Evolutionary conservation across 768 basidiomycete species (phyloP), one percentile per base, ranked within the genome.

Genomic region (Leucocoprinus birnbaumii): DNA sequence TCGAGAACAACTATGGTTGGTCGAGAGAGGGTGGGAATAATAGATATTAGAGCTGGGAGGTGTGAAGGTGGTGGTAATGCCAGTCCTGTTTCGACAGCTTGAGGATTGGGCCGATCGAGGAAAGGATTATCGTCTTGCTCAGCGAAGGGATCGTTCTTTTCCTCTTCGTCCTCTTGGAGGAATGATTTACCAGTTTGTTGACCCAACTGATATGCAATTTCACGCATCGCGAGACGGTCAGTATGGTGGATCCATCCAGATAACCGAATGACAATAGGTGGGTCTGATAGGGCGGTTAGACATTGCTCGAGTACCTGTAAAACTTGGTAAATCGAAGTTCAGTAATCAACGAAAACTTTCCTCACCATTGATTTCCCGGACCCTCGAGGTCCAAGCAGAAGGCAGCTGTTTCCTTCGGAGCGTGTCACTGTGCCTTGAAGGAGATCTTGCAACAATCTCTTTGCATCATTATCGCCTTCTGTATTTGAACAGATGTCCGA

Each of bases 361-460:
- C 82, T 62, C 66, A 92, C 91, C 56, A 76, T 75, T 1, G 89
- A 87, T 71, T 98, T 97, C 18, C 94, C 95, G 58, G 87, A 89
- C 14, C 92, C 91, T 57, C 86, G 77, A 1, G 92, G 87, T 18
- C 95, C 95, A 42, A 94, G 75, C 2, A 98, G 65, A 52, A 97
- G 76, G 64, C 94, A 97, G 55, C 94, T 96, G 59, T 98, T 98
- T 2, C 95, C 94, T 73, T 98, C 95, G 9, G 87, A 89, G 25
- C 94, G 80, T 19, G 72, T 71, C 3, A 89, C 77, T 1, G 91
- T 92, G 10, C 94, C 94, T 19, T 70, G 66, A 3, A 97, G 72
- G 19, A 98, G 69, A 45, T 82, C 78, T 1, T 70, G 63, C 11
- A 98, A 66, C 53, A 90, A 84, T 31, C 80, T 63, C 24, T 76